phyloP scores from a whole-genome alignment of 805 yeast genomes.

The Candida suzukii region DNA sequence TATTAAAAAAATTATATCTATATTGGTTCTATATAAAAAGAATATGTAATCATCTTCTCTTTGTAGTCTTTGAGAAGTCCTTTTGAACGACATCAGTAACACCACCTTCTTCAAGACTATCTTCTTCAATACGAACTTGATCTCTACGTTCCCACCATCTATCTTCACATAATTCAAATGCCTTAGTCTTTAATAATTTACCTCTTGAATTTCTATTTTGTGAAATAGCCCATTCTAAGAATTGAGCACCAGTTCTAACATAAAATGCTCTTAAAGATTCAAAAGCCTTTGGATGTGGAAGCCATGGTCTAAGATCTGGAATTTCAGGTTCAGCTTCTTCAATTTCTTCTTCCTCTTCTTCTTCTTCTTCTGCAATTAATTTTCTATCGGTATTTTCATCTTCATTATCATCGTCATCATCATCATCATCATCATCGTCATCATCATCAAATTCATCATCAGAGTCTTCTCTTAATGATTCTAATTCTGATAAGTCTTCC shows the following conservation, averaged over 20 bases:
- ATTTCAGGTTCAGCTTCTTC: constrained; percentile 59
- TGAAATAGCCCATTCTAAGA: constrained; percentile 89
- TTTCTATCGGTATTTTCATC: constrained; percentile 35
- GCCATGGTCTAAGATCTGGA: constrained; percentile 93
- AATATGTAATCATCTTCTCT: constrained; percentile 36
- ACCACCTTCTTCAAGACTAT: constrained; percentile 86
- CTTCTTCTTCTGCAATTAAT: constrained; percentile 36
- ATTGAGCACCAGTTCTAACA: constrained; percentile 76
- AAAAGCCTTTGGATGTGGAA: constrained; percentile 94
- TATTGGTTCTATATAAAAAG: too few species aligned
- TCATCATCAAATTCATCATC: constrained; percentile 62
- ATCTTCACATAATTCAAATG: constrained; percentile 86
- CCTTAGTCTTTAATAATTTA: constrained; percentile 78
- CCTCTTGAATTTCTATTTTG: constrained; percentile 83
- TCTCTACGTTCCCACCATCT: constrained; percentile 99
- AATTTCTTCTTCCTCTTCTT: constrained; percentile 51
- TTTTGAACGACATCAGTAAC: constrained; percentile 81
- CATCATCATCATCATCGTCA: constrained; percentile 67
- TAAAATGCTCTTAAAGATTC: constrained; percentile 81
- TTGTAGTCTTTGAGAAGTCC: constrained; percentile 43
- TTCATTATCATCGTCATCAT: constrained; percentile 49
- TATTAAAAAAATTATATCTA: too few species aligned
- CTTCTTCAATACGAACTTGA: constrained; percentile 82
- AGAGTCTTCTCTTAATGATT: constrained; percentile 45
- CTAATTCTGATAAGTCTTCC: constrained; percentile 71